Evolutionary conservation across 2,329 filamentous ascomycete species (phyloP), one percentile per base, ranked within the genome.

Genomic region (Venturia pyrina): DNA sequence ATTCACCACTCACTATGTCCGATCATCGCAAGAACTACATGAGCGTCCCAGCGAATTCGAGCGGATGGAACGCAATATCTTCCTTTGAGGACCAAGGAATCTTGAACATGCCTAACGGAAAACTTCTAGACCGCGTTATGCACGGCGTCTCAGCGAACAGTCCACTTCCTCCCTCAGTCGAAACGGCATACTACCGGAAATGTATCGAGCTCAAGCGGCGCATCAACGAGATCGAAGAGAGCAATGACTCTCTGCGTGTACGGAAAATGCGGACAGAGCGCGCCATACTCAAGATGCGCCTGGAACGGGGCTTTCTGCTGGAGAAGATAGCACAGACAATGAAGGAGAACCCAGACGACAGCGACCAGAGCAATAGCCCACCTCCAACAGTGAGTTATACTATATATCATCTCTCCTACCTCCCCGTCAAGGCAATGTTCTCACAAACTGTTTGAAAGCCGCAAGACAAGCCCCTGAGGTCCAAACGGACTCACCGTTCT

Each of bases 151-250:
- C 66, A 32, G 32, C 65, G 8, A 73, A 73, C 69, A 75, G 75
- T n/a, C 75, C 81, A 15, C 83, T 87, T 66, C 91, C 93, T 24
- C 93, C 95, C 19, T 96, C 92, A 19, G 92, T 98, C 69, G 93
- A 99, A 78, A 89, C 93, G 75, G 93, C 93, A 63, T 99, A 98
- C 78, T 92, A 95, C 72, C 87, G 91, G 69, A 98, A 99, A 85
- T 98, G 93, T 77, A 91, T 97, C 74, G 90, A 96, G 72, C 85
- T 99, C 28, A 96, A 96, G 79, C 89, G 91, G 72, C 89, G 95
- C 68, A 90, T 95, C 69, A 89, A 88, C 75, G 93, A 97, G 75
- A 91, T 98, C 71, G 93, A 98, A 75, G 87, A 91, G 67, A 89
- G 91, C 73, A 97, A 97, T 76, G 92, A 96, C 72, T 85, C 89